Evolutionary conservation across 805 yeast species (phyloP).

Genomic region (Candida nemodendra): DNA sequence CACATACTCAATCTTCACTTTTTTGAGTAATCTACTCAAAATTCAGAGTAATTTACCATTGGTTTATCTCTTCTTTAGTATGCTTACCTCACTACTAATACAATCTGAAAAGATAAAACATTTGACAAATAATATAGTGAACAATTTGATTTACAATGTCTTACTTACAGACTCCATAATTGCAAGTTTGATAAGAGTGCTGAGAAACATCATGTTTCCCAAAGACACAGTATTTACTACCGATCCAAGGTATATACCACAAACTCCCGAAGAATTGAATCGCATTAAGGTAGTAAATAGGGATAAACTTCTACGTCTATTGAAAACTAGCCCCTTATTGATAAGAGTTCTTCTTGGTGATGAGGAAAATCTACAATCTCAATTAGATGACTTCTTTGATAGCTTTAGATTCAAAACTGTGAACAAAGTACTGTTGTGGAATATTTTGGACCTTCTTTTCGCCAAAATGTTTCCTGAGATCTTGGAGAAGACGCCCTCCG

Average conservation of each 20-base stretch:
- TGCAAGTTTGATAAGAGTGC: slow-evolving; percentile 9
- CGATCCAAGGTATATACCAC: slow-evolving; percentile 31
- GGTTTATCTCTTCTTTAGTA: slow-evolving; percentile 7
- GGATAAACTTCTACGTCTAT: slow-evolving; percentile 5
- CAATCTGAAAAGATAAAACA: slow-evolving; percentile 22
- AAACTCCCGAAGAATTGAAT: slow-evolving; percentile 26
- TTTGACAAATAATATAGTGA: slow-evolving; percentile 25
- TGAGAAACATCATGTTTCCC: slow-evolving; percentile 32
- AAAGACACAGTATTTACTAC: slow-evolving; percentile 26
- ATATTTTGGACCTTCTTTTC: slow-evolving; percentile 41
- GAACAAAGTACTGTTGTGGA: slow-evolving; percentile 44
- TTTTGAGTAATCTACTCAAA: slow-evolving; percentile 18
- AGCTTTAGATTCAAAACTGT: slow-evolving; percentile 37
- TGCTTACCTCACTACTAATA: slow-evolving; percentile 8
- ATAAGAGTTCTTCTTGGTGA: slow-evolving; percentile 8
- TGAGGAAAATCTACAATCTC: slow-evolving; percentile 6
- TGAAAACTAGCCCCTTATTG: slow-evolving; percentile 5
- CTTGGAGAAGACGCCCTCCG: slow-evolving; percentile 10
- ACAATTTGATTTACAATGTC: slow-evolving; percentile 24
- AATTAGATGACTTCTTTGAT: slow-evolving; percentile 30
- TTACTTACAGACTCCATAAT: slow-evolving; percentile 21
- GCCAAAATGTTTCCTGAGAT: slow-evolving; percentile 40
- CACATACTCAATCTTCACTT: slow-evolving; percentile 23
- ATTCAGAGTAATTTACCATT: slow-evolving; percentile 21
- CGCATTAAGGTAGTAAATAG: slow-evolving; percentile 13